Percentiles rank a stretch among this genome's conserved stretches.
phyloP scores from a whole-genome alignment of 2,329 filamentous ascomycete species.

The Monosporascus cannonballus region DNA sequence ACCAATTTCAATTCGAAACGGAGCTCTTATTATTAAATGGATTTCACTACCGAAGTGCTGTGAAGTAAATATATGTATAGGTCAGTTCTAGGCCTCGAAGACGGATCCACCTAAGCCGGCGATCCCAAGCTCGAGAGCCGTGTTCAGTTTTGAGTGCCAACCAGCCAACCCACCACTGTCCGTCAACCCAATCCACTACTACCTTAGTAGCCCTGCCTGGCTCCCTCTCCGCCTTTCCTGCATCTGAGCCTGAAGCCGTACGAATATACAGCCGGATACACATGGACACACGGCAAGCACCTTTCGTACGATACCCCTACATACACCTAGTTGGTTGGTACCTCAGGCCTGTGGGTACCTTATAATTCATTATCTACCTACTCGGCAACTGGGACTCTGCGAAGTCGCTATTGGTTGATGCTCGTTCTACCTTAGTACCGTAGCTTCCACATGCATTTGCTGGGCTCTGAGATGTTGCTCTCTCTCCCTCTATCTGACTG shows the following conservation, averaged over 20 bases:
- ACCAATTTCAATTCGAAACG: too few relatives aligned
- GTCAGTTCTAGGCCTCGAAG: not conserved
- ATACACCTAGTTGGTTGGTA: not conserved
- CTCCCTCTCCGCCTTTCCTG: not conserved
- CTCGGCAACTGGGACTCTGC: too few relatives aligned
- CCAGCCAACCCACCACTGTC: too few relatives aligned
- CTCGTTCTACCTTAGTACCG: too few relatives aligned
- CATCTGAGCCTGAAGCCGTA: not conserved
- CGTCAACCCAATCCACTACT: not conserved
- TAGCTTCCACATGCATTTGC: too few relatives aligned
- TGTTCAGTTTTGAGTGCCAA: not conserved
- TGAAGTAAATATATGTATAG: not conserved
- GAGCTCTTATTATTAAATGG: too few relatives aligned
- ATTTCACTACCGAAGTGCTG: not conserved
- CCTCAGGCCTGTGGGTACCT: not conserved
- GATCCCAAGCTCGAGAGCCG: not conserved
- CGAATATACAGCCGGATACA: too few relatives aligned
- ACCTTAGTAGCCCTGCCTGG: not conserved
- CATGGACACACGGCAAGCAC: too few relatives aligned
- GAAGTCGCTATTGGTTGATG: too few relatives aligned
- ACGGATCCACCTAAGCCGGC: not conserved
- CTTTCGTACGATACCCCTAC: not conserved
- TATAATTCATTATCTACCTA: not conserved
- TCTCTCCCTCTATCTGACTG: not conserved
- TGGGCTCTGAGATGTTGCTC: too few relatives aligned